Evolutionary conservation across 768 basidiomycete species (phyloP).

Genomic region (Butyriboletus loyo): DNA sequence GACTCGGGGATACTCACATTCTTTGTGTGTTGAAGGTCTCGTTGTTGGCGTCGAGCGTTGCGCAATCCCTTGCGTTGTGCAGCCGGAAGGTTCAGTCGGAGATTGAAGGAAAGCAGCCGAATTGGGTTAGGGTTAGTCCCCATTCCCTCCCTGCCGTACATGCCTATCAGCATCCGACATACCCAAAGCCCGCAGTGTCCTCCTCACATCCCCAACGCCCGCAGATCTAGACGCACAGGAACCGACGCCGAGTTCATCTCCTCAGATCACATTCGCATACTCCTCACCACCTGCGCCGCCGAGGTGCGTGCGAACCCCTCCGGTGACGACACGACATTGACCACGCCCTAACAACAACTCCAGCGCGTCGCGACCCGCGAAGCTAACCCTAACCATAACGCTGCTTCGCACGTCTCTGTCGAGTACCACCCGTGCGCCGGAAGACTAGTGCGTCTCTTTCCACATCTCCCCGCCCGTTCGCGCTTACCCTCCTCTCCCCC

Average conservation of each 20-base stretch:
- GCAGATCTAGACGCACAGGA: constrained; percentile 59
- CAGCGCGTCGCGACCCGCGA: constrained; percentile 52
- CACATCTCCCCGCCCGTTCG: not conserved
- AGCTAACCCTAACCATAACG: constrained; percentile 51
- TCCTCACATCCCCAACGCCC: constrained; percentile 49
- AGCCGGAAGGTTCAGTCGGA: constrained; percentile 13
- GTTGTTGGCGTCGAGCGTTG: constrained; percentile 21
- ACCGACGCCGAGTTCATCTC: constrained; percentile 56
- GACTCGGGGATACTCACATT: constrained; percentile 18
- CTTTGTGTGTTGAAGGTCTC: constrained; percentile 13
- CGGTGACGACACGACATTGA: not conserved
- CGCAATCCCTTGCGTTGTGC: too few relatives aligned
- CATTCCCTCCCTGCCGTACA: too few relatives aligned
- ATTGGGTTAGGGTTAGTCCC: not conserved
- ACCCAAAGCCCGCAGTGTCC: constrained; percentile 45
- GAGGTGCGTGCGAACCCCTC: constrained; percentile 44
- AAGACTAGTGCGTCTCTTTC: constrained; percentile 74
- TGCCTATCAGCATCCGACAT: constrained; percentile 39
- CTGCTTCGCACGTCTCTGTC: constrained; percentile 78
- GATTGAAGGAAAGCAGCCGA: constrained; percentile 3
- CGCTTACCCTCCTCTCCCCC: not conserved
- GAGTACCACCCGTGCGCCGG: constrained; percentile 63
- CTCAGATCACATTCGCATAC: constrained; percentile 49
- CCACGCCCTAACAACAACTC: constrained; percentile 63
- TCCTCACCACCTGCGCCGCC: constrained; percentile 71